Base-by-base conservation (phyloP, 2,329 filamentous ascomycete genomes). In the Diaporthe nobilis region DNA sequence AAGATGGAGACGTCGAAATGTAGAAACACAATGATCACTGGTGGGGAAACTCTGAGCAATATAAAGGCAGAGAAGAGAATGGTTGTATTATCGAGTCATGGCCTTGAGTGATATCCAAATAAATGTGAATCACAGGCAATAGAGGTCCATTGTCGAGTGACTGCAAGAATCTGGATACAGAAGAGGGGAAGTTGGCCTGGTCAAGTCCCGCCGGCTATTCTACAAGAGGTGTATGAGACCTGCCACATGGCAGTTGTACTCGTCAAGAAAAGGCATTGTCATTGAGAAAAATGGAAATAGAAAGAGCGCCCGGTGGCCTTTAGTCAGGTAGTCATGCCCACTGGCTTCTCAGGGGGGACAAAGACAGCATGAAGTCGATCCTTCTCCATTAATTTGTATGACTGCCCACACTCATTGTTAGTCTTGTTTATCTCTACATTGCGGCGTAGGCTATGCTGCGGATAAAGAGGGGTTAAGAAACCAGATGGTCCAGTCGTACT, bases 121-220 rank as follows among this genome's bases (percentile, higher is more conserved):
- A 34, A 8, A n/a, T 42, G 57, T 71, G 68, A 71, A 71, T 71
- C 68, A 71, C 53, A 25, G 28, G 49, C 53, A 37, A 44, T 47
- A 34, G 20, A 22, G 28, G 53, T 25, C n/a, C 28, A 28, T 15
- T 60, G 28, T 22, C 49, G 39, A 49, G 44, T 49, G 53, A 47
- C 10, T 58, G 39, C 37, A 34, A 37, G 20, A 25, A 60, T 20
- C 37, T 12, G 37, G 37, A 34, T 13, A 39, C 37, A 39, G 37
- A 39, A 39, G 37, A 39, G 37, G 37, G 37, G 20, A 20, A 8
- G 31, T n/a, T 12, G 31, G 55, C 15, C 28, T 58, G 31, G 31
- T 37, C 8, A 37, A 58, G 20, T 37, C 2, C 22, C 34, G 10
- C 37, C 10, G 10, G 37, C 37, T 10, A 39, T 39, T 39, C 10